A percentile compares a stretch with the other conserved stretches of the same genome.
phyloP scores from a whole-genome alignment of 1,284 basidiomycete species.

The Phenoliferia sp. region DNA sequence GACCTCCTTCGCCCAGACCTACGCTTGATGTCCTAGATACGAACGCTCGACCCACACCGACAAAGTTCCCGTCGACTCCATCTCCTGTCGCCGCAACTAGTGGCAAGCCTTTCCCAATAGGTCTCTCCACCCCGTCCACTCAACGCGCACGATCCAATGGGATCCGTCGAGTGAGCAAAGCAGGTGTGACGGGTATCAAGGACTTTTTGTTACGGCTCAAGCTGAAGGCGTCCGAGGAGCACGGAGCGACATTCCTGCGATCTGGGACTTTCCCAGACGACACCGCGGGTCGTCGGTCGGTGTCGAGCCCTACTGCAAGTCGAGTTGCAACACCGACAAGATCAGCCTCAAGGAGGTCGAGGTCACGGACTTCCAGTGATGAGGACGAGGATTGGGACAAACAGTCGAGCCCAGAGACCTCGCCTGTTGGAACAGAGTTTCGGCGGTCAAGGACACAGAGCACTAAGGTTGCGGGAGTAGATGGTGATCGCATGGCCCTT shows the following conservation, averaged over 20 bases:
- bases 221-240: constrained; percentile 15
- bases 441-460: constrained; percentile 3
- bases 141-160: neutral
- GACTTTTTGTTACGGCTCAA: constrained; percentile 22
- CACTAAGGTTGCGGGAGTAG: neutral
- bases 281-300: constrained; percentile 3
- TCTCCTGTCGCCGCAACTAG: neutral
- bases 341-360: neutral
- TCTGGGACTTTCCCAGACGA: neutral
- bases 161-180: constrained; percentile 14
- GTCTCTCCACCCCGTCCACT: neutral
- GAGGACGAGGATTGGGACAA: constrained; percentile 20
- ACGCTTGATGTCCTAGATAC: constrained; percentile 3
- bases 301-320: constrained; percentile 11
- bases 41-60: neutral
- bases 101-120: neutral
- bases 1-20: constrained; percentile 14
- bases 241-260: constrained; percentile 1
- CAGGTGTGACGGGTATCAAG: constrained; percentile 20
- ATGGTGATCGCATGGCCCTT: constrained; percentile 17
- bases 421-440: neutral
- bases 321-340: neutral
- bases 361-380: neutral
- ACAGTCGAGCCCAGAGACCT: neutral
- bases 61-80: neutral